phyloP scores from a whole-genome alignment of 129 eudicot species.

The Chrysanthemum lavandulifolium region DNA sequence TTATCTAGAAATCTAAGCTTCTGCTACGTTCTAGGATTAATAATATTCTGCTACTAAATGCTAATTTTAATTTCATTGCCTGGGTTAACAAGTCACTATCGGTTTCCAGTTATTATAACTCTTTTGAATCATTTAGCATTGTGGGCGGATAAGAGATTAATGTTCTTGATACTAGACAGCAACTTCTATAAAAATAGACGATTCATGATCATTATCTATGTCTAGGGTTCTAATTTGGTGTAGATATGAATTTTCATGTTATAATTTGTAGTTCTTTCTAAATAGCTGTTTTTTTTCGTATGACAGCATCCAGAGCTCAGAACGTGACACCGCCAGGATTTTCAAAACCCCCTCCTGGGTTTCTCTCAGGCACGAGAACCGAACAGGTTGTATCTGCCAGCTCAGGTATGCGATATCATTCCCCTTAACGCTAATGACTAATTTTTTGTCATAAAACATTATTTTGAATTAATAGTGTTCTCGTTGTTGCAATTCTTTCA shows the following conservation, averaged over 20 bases:
- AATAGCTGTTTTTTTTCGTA: constrained; percentile 7
- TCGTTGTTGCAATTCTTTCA: constrained; percentile 20
- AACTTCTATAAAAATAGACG: background rate
- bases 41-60: too few relatives aligned
- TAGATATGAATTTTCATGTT: background rate
- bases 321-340: constrained; percentile 57
- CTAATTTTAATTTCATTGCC: too few relatives aligned
- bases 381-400: constrained; percentile 37
- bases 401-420: constrained; percentile 36
- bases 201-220: background rate
- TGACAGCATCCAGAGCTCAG: constrained; percentile 46
- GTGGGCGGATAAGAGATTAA: background rate
- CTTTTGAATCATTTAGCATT: constrained; percentile 9
- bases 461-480: background rate
- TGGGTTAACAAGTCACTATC: too few relatives aligned
- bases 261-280: background rate
- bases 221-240: constrained; percentile 6
- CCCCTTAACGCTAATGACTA: background rate
- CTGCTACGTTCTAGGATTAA: too few relatives aligned
- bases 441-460: background rate
- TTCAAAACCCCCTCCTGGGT: constrained; percentile 66
- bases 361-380: constrained; percentile 36
- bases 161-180: background rate
- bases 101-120: background rate
- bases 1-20: too few relatives aligned